Evolutionary conservation across 345 rosid species (phyloP), one percentile per base, ranked within the genome.

Genomic region (Aegle marmelos): DNA sequence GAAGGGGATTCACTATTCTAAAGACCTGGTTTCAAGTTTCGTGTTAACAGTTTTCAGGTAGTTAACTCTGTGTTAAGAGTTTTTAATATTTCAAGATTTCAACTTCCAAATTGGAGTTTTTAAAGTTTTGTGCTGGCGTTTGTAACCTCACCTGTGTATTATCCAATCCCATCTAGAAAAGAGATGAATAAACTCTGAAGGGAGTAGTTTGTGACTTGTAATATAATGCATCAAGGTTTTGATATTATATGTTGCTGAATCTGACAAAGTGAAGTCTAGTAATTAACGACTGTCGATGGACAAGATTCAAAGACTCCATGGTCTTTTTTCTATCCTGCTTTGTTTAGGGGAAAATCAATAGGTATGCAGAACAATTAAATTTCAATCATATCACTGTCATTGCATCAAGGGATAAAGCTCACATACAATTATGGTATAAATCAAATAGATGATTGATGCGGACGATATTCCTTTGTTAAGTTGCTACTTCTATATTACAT

Each of bases 401-500:
- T 61, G 58, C 78, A 62, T 28, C 33, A 3, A 62, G 11, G 14
- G 37, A 30, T 5, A 16, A 30, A 62, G 45, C 36, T n/a, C n/a
- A 9, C 19, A 34, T 57, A 39, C 67, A 76, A 67, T 53, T n/a
- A 56, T 56, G 28, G 22, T 37, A 34, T 41, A 34, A 39, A 68
- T 41, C 54, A 37, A 13, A 37, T 37, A 28, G 28, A 21, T 22
- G 4, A 77, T 41, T 34, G 45, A 56, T 14, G 14, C 28, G 6
- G 22, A 76, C 5, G 1, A 77, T 68, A 27, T 60, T 30, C 63
- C 28, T 64, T 13, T 34, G 11, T 58, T 68, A 39, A 7, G 27
- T 0, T 61, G 7, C 37, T 10, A 76, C 63, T 61, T 74, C 53
- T 68, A 76, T 64, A 34, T 27, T 73, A 63, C 79, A 69, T 21